A percentile compares a stretch with the other conserved stretches of the same genome.
These are phyloP conservation scores for Fusarium torulosum DNA, from an alignment of 2,329 filamentous ascomycete genomes.

Conservation along the genomic window DNA sequence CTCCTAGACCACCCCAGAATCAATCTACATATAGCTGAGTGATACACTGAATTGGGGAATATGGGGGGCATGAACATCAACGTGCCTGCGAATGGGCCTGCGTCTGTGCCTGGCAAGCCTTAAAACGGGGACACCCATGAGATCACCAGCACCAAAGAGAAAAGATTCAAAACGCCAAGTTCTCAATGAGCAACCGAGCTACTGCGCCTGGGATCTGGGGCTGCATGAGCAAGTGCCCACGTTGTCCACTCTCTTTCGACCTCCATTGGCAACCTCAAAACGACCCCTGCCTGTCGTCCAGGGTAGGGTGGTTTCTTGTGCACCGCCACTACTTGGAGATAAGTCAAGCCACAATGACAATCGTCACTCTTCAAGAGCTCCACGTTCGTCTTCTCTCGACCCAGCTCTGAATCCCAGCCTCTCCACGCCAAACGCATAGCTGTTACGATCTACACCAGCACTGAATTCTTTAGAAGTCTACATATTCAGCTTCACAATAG, in stretches of 20 bases:
- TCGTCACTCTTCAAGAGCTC: constrained; percentile 25
- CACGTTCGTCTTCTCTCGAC: constrained; percentile 21
- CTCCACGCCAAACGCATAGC: constrained; percentile 18
- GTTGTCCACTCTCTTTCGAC: constrained; percentile 22
- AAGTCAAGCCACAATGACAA: constrained; percentile 30
- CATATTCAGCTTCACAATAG: not conserved
- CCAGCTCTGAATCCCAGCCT: constrained; percentile 34
- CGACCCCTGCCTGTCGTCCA: constrained; percentile 34
- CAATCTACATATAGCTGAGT: constrained; percentile 27
- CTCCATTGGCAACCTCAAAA: constrained; percentile 13
- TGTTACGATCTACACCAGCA: constrained; percentile 7
- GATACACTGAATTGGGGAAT: constrained; percentile 32
- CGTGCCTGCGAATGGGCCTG: constrained; percentile 8
- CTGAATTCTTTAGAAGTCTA: not conserved
- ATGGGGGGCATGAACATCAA: constrained; percentile 19
- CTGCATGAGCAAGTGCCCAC: constrained; percentile 31
- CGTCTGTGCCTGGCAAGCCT: constrained; percentile 23
- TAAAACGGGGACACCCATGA: constrained; percentile 32
- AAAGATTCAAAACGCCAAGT: constrained; percentile 18
- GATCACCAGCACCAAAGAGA: constrained; percentile 28
- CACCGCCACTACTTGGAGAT: constrained; percentile 37
- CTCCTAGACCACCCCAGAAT: constrained; percentile 19
- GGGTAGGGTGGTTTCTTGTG: not conserved
- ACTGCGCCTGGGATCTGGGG: constrained; percentile 11
- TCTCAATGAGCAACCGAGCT: constrained; percentile 22